A percentile compares a stretch with the other conserved stretches of the same genome.
Evolutionary conservation across 345 rosid species (phyloP).

Genomic region (Brassica nigra): DNA sequence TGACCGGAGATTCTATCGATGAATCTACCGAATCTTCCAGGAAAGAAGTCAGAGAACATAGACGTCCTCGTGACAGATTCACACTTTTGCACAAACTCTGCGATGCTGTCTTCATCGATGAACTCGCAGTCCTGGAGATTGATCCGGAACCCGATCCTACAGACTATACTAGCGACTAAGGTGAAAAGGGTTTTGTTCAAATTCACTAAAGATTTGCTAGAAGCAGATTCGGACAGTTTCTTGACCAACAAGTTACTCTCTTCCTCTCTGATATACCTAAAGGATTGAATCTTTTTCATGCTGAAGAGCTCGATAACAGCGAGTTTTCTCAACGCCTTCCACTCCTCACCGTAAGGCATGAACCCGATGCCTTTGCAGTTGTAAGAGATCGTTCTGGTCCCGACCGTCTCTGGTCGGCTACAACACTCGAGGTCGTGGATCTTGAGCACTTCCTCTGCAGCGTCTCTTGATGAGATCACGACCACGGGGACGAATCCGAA

Average conservation of each 20-base stretch:
- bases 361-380: constrained; percentile 30
- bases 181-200: constrained; percentile 17
- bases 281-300: constrained; percentile 3
- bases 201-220: not conserved
- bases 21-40: constrained; percentile 15
- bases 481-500: constrained; percentile 25
- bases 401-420: constrained; percentile 26
- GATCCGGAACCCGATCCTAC: not conserved
- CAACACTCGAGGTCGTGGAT: constrained; percentile 37
- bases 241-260: constrained; percentile 21
- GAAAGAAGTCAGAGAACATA: constrained; percentile 30
- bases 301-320: constrained; percentile 19
- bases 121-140: constrained; percentile 32
- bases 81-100: constrained; percentile 17
- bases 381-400: constrained; percentile 26
- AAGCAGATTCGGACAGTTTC: constrained; percentile 6
- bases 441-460: constrained; percentile 34
- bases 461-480: constrained; percentile 24
- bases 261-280: constrained; percentile 16
- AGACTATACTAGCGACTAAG: constrained; percentile 6
- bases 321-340: constrained; percentile 40
- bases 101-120: constrained; percentile 11
- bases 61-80: constrained; percentile 2
- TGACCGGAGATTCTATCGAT: constrained; percentile 21
- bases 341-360: constrained; percentile 40